Conservation (phyloP, 2,329 filamentous ascomycete species). For the Fonsecaea multimorphosa region DNA sequence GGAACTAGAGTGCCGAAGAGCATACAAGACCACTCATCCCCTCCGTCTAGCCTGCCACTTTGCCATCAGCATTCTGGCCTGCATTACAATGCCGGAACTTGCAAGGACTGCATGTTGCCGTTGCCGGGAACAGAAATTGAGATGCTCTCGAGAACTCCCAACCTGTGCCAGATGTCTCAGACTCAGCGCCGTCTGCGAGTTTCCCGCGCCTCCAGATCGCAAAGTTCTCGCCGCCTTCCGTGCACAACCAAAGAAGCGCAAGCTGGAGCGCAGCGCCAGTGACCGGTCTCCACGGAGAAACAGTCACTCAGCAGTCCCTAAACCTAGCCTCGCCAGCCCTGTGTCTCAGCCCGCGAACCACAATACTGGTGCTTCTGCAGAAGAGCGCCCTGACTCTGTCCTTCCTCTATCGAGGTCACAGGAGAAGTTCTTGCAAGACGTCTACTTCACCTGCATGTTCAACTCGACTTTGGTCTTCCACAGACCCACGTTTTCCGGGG, state of each 20-base stretch:
- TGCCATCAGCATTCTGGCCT: not conserved
- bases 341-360: not conserved
- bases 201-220: conserved; percentile 24
- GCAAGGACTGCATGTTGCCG: conserved; percentile 23
- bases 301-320: not conserved
- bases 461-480: conserved; percentile 26
- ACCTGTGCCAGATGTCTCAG: conserved; percentile 22
- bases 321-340: not conserved
- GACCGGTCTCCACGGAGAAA: conserved; percentile 4
- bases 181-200: conserved; percentile 21
- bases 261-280: not conserved
- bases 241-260: conserved; percentile 17
- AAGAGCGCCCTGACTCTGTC: not conserved
- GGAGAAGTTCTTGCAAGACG: conserved; percentile 22
- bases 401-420: conserved; percentile 8
- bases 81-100: conserved; percentile 3
- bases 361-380: not conserved
- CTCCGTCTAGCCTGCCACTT: too few relatives aligned
- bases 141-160: conserved; percentile 29
- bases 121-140: conserved; percentile 26
- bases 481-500: conserved; percentile 12
- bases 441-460: conserved; percentile 29
- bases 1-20: too few relatives aligned
- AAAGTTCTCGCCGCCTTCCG: conserved; percentile 27
- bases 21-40: too few relatives aligned